These are phyloP conservation scores for Ceraceosorus guamensis DNA, from an alignment of 1,284 basidiomycete genomes.

Conservation along the genomic window DNA sequence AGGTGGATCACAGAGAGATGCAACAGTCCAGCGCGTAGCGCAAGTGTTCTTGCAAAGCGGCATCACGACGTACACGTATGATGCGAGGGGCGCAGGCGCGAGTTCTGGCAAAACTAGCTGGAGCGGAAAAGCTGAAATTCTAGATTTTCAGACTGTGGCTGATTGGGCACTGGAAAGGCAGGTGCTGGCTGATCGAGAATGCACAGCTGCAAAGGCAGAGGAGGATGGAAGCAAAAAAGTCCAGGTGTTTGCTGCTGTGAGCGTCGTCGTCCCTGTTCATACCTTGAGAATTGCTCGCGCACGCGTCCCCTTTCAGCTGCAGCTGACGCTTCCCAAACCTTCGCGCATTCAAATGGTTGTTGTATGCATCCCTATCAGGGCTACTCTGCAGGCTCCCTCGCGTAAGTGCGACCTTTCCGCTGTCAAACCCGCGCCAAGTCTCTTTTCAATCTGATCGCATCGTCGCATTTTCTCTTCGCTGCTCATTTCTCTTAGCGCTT, in stretches of 20 bases:
- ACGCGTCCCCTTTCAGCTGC: too few relatives aligned
- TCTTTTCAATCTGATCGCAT: neutral
- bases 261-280: too few relatives aligned
- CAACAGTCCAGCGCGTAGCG: neutral
- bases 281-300: too few relatives aligned
- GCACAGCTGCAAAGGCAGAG: neutral
- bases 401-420: neutral
- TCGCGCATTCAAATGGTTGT: too few relatives aligned
- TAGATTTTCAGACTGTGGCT: neutral
- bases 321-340: too few relatives aligned
- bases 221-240: too few relatives aligned
- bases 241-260: too few relatives aligned
- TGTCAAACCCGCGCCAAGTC: neutral
- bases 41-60: neutral
- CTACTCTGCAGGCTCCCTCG: neutral
- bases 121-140: neutral
- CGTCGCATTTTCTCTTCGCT: neutral
- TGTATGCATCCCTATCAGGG: neutral
- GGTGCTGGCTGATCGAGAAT: neutral
- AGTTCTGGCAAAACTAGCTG: neutral
- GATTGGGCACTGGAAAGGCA: neutral
- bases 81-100: neutral
- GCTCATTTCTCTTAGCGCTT: neutral
- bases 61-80: neutral
- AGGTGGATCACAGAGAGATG: slow-evolving; percentile 4